Conservation (phyloP, 306 rosid genomes). For the Cicer arietinum region DNA sequence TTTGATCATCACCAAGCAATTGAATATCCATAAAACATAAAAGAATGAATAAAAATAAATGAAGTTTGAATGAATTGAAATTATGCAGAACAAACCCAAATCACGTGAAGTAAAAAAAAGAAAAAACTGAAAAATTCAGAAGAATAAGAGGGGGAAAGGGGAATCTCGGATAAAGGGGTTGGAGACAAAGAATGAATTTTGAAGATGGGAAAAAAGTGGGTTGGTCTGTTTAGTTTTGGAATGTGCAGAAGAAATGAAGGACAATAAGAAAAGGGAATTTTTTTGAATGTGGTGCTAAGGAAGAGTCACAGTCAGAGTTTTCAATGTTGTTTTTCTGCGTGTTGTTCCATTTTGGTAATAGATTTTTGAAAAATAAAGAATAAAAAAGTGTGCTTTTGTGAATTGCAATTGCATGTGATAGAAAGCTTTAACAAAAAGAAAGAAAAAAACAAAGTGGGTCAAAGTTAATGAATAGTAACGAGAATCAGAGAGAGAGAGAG, state of each 20-base stretch:
- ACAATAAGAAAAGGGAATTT: slow-evolving; percentile 49
- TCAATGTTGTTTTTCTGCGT: slow-evolving; percentile 43
- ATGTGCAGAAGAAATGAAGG: slow-evolving; percentile 8
- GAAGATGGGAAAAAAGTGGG: slow-evolving; percentile 27
- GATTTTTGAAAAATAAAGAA: neutral
- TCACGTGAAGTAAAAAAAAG: slow-evolving; percentile 28
- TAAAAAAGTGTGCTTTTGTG: slow-evolving; percentile 45
- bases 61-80: slow-evolving; percentile 3
- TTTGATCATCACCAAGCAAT: slow-evolving; percentile 28
- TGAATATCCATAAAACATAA: slow-evolving; percentile 11
- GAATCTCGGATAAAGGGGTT: slow-evolving; percentile 42
- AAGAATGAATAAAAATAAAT: neutral
- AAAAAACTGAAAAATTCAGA: slow-evolving; percentile 32
- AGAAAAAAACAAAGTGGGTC: slow-evolving; percentile 38
- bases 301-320: slow-evolving; percentile 43
- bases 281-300: slow-evolving; percentile 56
- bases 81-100: slow-evolving; percentile 30
- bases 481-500: slow-evolving; percentile 4
- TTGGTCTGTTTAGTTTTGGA: slow-evolving; percentile 25
- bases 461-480: slow-evolving; percentile 30
- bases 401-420: slow-evolving; percentile 49
- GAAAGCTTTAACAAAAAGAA: slow-evolving; percentile 18
- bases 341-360: slow-evolving; percentile 30
- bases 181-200: slow-evolving; percentile 55
- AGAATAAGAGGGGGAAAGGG: neutral